These are phyloP conservation scores for Trametes villosa DNA, from an alignment of 768 basidiomycete species.

Conservation along the genomic window DNA sequence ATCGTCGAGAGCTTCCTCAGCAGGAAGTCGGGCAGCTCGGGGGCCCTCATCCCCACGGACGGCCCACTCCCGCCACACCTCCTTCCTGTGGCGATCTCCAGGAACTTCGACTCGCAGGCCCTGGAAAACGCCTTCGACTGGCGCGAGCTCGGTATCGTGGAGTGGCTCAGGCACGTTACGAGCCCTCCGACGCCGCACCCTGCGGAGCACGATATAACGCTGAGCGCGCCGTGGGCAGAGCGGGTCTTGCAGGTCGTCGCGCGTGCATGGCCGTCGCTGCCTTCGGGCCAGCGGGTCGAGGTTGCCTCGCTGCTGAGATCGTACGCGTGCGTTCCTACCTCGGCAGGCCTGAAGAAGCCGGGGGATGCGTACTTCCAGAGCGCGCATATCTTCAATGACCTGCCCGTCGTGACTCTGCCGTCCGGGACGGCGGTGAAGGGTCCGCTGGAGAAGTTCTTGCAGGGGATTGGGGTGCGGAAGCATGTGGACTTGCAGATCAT, in stretches of 20 bases:
- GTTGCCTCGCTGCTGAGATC: conserved; percentile 47
- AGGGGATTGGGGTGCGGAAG: conserved; percentile 80
- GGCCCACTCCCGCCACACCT: conserved; percentile 77
- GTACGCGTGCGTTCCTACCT: conserved; percentile 54
- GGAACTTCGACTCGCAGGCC: conserved; percentile 54
- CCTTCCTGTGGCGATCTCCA: conserved; percentile 69
- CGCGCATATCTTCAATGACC: conserved; percentile 87
- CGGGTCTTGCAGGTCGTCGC: conserved; percentile 68
- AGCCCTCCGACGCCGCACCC: conserved; percentile 48
- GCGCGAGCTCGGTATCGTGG: conserved; percentile 72
- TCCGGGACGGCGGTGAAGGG: conserved; percentile 69
- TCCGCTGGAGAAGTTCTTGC: conserved; percentile 68
- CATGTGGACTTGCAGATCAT: conserved; percentile 93
- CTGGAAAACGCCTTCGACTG: conserved; percentile 69
- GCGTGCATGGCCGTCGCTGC: conserved; percentile 73
- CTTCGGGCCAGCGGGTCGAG: conserved; percentile 47
- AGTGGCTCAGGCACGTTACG: conserved; percentile 77
- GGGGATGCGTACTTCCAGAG: conserved; percentile 81
- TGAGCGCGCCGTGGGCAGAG: conserved; percentile 79
- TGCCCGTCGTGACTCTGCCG: conserved; percentile 77
- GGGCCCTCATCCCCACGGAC: conserved; percentile 64
- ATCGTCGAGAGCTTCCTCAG: conserved; percentile 75
- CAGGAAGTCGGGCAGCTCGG: conserved; percentile 48
- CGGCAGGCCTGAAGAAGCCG: conserved; percentile 72
- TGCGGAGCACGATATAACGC: conserved; percentile 61